Evolutionary conservation across 371 early-diverging fungal genomes (phyloP), one percentile per base, ranked within the genome.

Genomic region (Choanephora cucurbitarum): DNA sequence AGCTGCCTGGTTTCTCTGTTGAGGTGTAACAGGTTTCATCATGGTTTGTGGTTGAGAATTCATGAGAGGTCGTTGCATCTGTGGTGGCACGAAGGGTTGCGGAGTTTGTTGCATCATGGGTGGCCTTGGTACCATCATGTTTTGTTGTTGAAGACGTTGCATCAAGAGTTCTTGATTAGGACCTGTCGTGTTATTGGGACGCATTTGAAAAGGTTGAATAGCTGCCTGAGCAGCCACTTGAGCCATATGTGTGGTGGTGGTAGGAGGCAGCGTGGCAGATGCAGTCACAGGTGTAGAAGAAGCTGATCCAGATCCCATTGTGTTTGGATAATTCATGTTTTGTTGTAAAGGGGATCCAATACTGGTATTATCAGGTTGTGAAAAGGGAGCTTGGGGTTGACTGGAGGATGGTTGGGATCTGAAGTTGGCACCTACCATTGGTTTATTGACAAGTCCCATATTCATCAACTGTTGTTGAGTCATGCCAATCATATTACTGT

Each of bases 1-100:
- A 22, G 71, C 69, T 3, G 75, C 77, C 15, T 44, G 60, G 28
- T 57, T 61, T n/a, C 67, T 53, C 13, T 63, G 67, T 33, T 58
- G 53, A 21, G 56, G 47, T 2, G 54, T 60, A 8, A 53, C 32
- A 11, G 56, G 49, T 17, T 54, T 45, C 22, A 58, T 43, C 13
- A 44, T 58, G 3, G 33, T 50, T 40, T 55, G 60, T n/a, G 52
- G 49, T 39, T 39, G 41, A 46, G 45, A 33, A 22, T 44, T 41
- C 43, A 28, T 32, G 31, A 52, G 49, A 3, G 39, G 57, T 14
- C 52, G 22, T 39, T 54, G 60, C 10, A 51, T 46, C 19, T 60
- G 61, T 14, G 50, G 57, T 43, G 23, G 60, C 44, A 49, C 40
- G 10, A 40, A 48, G 14, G 39, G 60, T 17, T 34, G 55, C 0